Evolutionary conservation across 1,284 basidiomycete species (phyloP).

Genomic region (Malassezia yamatoensis): DNA sequence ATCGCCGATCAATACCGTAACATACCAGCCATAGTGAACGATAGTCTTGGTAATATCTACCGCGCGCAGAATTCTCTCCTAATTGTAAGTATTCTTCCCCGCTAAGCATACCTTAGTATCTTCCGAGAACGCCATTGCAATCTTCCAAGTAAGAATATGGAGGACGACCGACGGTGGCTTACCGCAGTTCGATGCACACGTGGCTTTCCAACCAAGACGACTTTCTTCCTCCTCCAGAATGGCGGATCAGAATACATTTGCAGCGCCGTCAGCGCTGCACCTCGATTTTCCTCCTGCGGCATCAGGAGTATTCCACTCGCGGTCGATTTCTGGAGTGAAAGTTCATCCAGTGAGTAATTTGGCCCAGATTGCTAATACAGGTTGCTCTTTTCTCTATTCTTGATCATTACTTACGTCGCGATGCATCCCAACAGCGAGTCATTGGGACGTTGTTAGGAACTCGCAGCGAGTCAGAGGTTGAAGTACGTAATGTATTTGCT

Average conservation of each 20-base stretch:
- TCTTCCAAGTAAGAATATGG: conserved; percentile 1
- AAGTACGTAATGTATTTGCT: conserved; percentile 42
- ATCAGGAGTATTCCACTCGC: conserved; percentile 40
- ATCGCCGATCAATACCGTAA: background rate
- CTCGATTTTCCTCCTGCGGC: conserved; percentile 43
- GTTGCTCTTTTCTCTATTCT: conserved; percentile 77
- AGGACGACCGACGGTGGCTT: background rate
- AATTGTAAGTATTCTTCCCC: background rate
- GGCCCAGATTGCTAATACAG: background rate
- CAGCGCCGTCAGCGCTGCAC: conserved; percentile 41
- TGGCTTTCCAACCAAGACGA: background rate
- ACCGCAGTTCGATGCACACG: conserved; percentile 10
- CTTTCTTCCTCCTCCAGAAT: conserved; percentile 16
- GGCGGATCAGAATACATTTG: conserved; percentile 16
- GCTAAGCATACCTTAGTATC: conserved; percentile 33
- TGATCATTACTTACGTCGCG: conserved; percentile 89
- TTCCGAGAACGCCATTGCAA: conserved; percentile 34
- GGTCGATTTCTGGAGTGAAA: conserved; percentile 40
- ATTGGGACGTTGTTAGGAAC: conserved; percentile 90
- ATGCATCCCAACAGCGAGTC: conserved; percentile 59
- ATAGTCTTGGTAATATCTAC: conserved; percentile 41
- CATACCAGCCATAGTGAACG: conserved; percentile 43
- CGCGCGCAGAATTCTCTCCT: conserved; percentile 42
- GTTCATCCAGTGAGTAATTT: conserved; percentile 34
- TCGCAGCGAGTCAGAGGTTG: conserved; percentile 56